A percentile compares a stretch with the other conserved stretches of the same genome.
phyloP scores from a whole-genome alignment of 2,329 filamentous ascomycete genomes.

The Fusarium concolor region DNA sequence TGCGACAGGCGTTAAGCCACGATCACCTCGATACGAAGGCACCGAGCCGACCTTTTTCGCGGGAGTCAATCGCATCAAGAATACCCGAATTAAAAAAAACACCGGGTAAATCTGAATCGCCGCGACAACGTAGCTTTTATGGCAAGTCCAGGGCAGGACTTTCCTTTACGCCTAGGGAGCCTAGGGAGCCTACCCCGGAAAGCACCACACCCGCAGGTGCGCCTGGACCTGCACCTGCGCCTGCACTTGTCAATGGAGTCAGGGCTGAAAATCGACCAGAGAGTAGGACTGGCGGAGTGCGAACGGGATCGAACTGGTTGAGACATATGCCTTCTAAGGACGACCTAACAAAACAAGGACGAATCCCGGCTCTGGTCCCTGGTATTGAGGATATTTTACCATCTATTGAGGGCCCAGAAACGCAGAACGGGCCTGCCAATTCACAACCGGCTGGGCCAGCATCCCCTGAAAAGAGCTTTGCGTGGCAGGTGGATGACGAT shows the following conservation, averaged over 20 bases:
- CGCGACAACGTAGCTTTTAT: slow-evolving; percentile 39
- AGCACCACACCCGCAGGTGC: not conserved
- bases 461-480: slow-evolving; percentile 65
- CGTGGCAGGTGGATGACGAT: slow-evolving; percentile 68
- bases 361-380: slow-evolving; percentile 54
- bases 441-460: slow-evolving; percentile 7
- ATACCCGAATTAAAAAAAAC: slow-evolving; percentile 35
- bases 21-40: slow-evolving; percentile 50
- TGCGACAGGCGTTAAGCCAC: slow-evolving; percentile 46
- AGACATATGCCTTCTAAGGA: slow-evolving; percentile 40
- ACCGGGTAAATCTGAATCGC: slow-evolving; percentile 35
- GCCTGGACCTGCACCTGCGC: not conserved
- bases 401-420: slow-evolving; percentile 48
- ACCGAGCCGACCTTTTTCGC: slow-evolving; percentile 40
- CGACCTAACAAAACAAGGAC: slow-evolving; percentile 45
- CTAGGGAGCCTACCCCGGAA: slow-evolving; percentile 28
- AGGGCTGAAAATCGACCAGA: slow-evolving; percentile 14
- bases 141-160: slow-evolving; percentile 43
- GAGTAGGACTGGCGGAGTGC: slow-evolving; percentile 17
- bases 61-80: slow-evolving; percentile 41
- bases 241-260: slow-evolving; percentile 15
- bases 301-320: slow-evolving; percentile 23
- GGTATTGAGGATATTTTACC: slow-evolving; percentile 54
- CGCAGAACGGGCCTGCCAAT: slow-evolving; percentile 4
- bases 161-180: slow-evolving; percentile 36